phyloP scores from a whole-genome alignment of 306 rosid genomes.

The Aeschynomene evenia region DNA sequence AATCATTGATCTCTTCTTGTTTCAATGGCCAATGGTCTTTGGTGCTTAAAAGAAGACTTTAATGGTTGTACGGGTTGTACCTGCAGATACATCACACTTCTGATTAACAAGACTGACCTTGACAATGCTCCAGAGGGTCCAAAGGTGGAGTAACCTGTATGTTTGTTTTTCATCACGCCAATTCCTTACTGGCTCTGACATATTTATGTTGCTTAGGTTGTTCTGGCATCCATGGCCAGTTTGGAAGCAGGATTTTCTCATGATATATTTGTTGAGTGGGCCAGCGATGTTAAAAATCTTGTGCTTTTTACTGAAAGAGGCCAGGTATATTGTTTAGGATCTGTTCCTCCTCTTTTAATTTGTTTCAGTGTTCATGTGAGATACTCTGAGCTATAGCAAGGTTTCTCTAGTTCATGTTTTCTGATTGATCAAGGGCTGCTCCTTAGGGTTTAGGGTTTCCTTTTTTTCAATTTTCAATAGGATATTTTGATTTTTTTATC shows the following conservation, averaged over 20 bases:
- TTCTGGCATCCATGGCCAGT: constrained; percentile 97
- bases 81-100: constrained; percentile 69
- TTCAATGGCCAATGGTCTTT: constrained; percentile 20
- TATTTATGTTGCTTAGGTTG: constrained; percentile 56
- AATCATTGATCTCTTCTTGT: background rate
- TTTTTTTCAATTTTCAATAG: background rate
- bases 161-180: constrained; percentile 15
- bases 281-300: constrained; percentile 68
- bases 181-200: constrained; percentile 20
- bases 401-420: background rate
- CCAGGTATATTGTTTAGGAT: constrained; percentile 59
- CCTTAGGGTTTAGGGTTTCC: constrained; percentile 14
- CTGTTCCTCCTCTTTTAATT: background rate
- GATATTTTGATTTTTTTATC: background rate
- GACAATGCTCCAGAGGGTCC: constrained; percentile 94
- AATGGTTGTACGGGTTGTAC: constrained; percentile 38
- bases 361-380: constrained; percentile 24
- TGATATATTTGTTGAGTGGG: constrained; percentile 96
- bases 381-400: constrained; percentile 1
- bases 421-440: constrained; percentile 15
- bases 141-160: constrained; percentile 55
- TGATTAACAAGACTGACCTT: constrained; percentile 78
- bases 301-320: constrained; percentile 93
- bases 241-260: constrained; percentile 98
- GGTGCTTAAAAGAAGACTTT: constrained; percentile 35